These are phyloP conservation scores for Blastocystis sp. DNA, from an alignment of 352 stramenopile species.

Conservation along the genomic window DNA sequence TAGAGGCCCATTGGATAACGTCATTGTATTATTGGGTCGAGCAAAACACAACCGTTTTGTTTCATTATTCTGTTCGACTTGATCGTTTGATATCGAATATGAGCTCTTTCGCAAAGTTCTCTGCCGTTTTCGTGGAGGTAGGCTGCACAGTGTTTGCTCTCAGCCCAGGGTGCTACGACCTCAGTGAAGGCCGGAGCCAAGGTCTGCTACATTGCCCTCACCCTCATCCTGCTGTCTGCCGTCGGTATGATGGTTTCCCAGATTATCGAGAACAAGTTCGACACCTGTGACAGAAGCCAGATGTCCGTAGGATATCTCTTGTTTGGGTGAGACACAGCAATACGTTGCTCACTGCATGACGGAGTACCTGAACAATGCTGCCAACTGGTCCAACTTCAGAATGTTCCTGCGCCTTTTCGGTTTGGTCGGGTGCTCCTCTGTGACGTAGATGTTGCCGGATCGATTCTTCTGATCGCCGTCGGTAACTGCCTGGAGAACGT, in stretches of 20 bases:
- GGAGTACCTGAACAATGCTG: neutral
- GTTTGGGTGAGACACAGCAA: neutral
- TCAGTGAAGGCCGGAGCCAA: conserved; percentile 36
- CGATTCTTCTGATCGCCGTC: conserved; percentile 36
- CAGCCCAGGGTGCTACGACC: conserved; percentile 14
- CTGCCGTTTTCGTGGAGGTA: conserved; percentile 49
- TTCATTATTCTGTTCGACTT: no score
- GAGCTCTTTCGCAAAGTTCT: conserved; percentile 43
- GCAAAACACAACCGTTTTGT: no score
- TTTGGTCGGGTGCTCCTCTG: neutral
- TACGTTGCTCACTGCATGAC: neutral
- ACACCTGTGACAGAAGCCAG: neutral
- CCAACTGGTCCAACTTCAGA: neutral
- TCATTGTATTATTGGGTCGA: no score
- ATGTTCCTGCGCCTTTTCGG: conserved; percentile 27
- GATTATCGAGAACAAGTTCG: conserved; percentile 3
- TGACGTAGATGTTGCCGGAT: neutral
- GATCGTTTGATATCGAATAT: conserved; percentile 3
- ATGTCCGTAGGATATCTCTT: neutral
- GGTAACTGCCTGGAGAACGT: conserved; percentile 54
- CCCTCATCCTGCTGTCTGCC: neutral
- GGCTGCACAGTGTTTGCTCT: neutral
- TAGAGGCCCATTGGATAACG: no score
- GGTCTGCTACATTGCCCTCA: conserved; percentile 4
- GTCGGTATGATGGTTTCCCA: conserved; percentile 41